These are phyloP conservation scores for Camelina sativa DNA, from an alignment of 345 rosid species.

Conservation along the genomic window DNA sequence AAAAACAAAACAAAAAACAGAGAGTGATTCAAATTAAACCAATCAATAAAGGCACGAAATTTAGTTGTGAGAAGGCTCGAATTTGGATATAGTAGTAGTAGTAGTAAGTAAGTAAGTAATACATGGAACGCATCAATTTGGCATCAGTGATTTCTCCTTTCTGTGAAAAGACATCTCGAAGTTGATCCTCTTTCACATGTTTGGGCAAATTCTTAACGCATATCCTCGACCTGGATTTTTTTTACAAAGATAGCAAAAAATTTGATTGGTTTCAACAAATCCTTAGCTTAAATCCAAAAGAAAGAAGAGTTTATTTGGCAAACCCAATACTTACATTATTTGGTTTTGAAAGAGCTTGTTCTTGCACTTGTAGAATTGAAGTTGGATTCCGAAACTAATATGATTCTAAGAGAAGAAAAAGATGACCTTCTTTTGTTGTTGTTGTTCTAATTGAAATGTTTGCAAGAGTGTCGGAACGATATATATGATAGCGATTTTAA, in stretches of 20 bases:
- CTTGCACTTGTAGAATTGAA: conserved; percentile 10
- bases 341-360: conserved; percentile 19
- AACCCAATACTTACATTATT: conserved; percentile 38
- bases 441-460: neutral
- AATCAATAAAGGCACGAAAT: neutral
- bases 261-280: neutral
- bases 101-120: neutral
- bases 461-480: conserved; percentile 9
- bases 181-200: conserved; percentile 62
- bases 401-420: conserved; percentile 8
- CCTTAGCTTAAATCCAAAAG: neutral
- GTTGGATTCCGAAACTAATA: neutral
- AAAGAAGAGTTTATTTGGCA: neutral
- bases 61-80: neutral
- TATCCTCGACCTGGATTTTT: conserved; percentile 70
- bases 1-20: neutral
- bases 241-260: too few relatives aligned
- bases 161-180: conserved; percentile 70
- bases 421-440: neutral
- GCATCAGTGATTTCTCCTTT: conserved; percentile 87
- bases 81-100: neutral
- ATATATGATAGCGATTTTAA: neutral
- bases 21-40: neutral
- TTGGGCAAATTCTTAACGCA: conserved; percentile 84
- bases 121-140: conserved; percentile 79